Evolutionary conservation across 805 yeast species (phyloP), one percentile per base, ranked within the genome.

Genomic region (Starmerella etchellsii): DNA sequence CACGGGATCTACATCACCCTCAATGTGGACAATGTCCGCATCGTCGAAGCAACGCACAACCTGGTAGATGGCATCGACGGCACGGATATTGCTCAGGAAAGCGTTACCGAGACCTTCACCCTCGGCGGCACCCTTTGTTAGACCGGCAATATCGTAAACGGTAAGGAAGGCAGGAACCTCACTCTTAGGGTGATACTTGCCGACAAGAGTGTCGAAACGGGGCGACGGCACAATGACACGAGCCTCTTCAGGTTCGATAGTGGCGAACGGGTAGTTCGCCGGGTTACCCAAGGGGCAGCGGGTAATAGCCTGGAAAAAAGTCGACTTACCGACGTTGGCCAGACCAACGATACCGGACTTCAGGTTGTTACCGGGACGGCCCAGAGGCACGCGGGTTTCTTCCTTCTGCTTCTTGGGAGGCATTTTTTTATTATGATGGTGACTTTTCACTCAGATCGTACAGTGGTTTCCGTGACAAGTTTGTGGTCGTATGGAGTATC

Each of bases 51-150:
- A 82, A 66, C 98, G 79, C 37, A 91, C 97, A 50, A 91, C 95
- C 68, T 91, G 97, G 68, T 81, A 91, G 51, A 91, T 79, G 48
- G 96, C 95, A 72, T 91, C 98, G 42, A 91, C 98, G 36, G 95
- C 91, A 66, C 97, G 76, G 56, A 91, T 91, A 63, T 91, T 87
- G 53, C 94, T 79, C 67, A 91, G 75, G 73, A 91, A 91, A 49
- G 94, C 94, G 64, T 91, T 91, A 59, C 98, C 98, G 52, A 91
- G 75, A 61, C 98, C 98, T 66, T 85, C 96, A 63, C 97, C 97
- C 40, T 81, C 79, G 46, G 84, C 76, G 29, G 97, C 96, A 66
- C 95, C 96, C 66, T 83, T 83, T 51, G 97, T 88, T 61, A 91
- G 71, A 63, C 98, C 98, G 45, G 98, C 98, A 65, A 91, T 91